Percentiles rank a stretch among this genome's conserved stretches.
phyloP scores from a whole-genome alignment of 2,329 filamentous ascomycete species.

The Colletotrichum destructivum region DNA sequence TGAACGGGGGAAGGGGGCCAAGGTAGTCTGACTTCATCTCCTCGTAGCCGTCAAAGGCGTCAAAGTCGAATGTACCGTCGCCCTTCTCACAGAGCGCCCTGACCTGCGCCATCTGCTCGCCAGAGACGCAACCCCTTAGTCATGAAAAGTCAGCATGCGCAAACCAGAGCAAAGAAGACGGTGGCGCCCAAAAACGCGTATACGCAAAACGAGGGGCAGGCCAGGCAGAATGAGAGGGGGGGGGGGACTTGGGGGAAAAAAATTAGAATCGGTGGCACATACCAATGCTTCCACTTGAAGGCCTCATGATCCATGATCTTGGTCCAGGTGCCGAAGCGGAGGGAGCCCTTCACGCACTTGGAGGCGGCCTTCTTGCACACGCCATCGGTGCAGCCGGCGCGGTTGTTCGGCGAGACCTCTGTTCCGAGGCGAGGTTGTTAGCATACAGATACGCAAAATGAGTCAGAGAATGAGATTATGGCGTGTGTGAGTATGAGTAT shows the following conservation, averaged over 20 bases:
- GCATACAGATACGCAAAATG: background rate
- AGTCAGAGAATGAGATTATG: too few relatives aligned
- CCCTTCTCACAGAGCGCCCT: slow-evolving; percentile 67
- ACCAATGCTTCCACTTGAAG: slow-evolving; percentile 93
- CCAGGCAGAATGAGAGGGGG: background rate
- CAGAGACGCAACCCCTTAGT: slow-evolving; percentile 89
- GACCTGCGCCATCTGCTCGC: slow-evolving; percentile 77
- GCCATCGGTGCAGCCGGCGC: slow-evolving; percentile 81
- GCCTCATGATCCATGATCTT: slow-evolving; percentile 72
- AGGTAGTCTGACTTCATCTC: slow-evolving; percentile 68
- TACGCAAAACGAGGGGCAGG: background rate
- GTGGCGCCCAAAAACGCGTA: background rate
- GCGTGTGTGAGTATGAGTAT: slow-evolving; percentile 16
- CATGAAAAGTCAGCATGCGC: background rate
- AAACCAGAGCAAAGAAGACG: background rate
- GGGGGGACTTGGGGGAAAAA: background rate
- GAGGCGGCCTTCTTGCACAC: slow-evolving; percentile 78
- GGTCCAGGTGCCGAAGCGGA: slow-evolving; percentile 84
- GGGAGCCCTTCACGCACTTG: slow-evolving; percentile 85
- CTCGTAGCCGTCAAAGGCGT: slow-evolving; percentile 85
- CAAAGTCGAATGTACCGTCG: slow-evolving; percentile 70
- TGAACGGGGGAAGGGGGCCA: background rate
- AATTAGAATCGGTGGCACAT: slow-evolving; percentile 49
- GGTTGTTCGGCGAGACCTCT: slow-evolving; percentile 81
- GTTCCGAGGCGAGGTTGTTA: slow-evolving; percentile 39